phyloP scores from a whole-genome alignment of 2,329 filamentous ascomycete genomes.

The Exophiala aquamarina region DNA sequence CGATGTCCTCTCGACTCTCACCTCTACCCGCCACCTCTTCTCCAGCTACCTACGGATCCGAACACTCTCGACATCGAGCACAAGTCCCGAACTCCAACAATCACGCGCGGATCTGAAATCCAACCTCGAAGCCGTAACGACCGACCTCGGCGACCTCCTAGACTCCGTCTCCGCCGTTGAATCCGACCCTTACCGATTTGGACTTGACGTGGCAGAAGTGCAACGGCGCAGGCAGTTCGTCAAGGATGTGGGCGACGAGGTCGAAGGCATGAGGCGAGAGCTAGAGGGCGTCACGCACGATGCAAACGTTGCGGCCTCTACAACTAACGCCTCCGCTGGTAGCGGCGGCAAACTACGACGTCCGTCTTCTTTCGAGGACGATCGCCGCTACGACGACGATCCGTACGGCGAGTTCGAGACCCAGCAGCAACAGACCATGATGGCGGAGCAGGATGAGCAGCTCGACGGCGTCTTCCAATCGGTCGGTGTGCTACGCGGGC shows the following conservation, averaged over 20 bases:
- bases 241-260: conserved; percentile 82
- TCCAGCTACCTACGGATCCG: conserved; percentile 94
- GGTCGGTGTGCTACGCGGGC: conserved; percentile 83
- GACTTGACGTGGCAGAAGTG: conserved; percentile 80
- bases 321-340: background rate
- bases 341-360: conserved; percentile 12
- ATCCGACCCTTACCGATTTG: conserved; percentile 81
- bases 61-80: conserved; percentile 70
- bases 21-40: conserved; percentile 80
- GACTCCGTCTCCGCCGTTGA: conserved; percentile 87
- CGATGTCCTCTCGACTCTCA: conserved; percentile 83
- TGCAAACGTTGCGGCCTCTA: conserved; percentile 36
- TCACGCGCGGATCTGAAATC: conserved; percentile 73
- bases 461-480: conserved; percentile 91
- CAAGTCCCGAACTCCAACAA: conserved; percentile 69
- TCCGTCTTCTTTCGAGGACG: conserved; percentile 23
- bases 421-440: conserved; percentile 84
- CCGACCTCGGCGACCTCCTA: conserved; percentile 85
- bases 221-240: conserved; percentile 77
- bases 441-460: conserved; percentile 91
- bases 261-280: conserved; percentile 86
- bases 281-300: conserved; percentile 56
- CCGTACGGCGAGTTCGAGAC: conserved; percentile 83
- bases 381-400: conserved; percentile 52
- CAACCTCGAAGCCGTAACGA: conserved; percentile 70